Conservation (phyloP, 257 asterid genomes). For the Lycium ferocissimum region DNA sequence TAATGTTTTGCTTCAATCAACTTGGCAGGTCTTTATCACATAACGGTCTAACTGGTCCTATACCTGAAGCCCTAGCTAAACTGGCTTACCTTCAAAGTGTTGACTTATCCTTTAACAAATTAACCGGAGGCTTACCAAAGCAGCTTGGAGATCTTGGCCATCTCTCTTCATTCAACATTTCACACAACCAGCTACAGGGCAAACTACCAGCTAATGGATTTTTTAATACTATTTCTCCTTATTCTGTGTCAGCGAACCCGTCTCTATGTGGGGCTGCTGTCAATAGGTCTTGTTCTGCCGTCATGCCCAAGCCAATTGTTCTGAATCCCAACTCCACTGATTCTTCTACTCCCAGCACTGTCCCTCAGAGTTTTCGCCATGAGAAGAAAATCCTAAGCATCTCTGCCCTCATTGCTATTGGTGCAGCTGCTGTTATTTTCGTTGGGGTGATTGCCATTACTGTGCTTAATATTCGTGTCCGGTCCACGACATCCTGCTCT, state of each 20-base stretch:
- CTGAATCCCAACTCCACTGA: slow-evolving; percentile 82
- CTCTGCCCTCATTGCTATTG: slow-evolving; percentile 85
- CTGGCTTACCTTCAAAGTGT: slow-evolving; percentile 59
- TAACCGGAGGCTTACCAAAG: slow-evolving; percentile 73
- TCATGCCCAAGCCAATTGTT: slow-evolving; percentile 92
- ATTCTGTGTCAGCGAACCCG: slow-evolving; percentile 73
- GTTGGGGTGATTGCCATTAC: slow-evolving; percentile 86
- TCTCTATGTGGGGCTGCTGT: slow-evolving; percentile 80
- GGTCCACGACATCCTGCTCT: slow-evolving; percentile 58
- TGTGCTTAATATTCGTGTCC: slow-evolving; percentile 81
- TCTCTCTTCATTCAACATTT: slow-evolving; percentile 74
- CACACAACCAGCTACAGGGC: slow-evolving; percentile 86
- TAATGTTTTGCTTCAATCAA: slow-evolving; percentile 30
- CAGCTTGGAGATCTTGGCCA: slow-evolving; percentile 69
- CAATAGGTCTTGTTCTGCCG: slow-evolving; percentile 63
- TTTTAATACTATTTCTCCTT: slow-evolving; percentile 78
- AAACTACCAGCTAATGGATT: slow-evolving; percentile 78
- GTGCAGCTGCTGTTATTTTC: slow-evolving; percentile 84
- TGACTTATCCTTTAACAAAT: slow-evolving; percentile 80
- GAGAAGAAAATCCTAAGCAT: slow-evolving; percentile 85
- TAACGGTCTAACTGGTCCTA: slow-evolving; percentile 64
- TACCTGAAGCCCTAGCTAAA: slow-evolving; percentile 66
- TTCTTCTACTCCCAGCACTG: slow-evolving; percentile 56
- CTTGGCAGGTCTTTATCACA: slow-evolving; percentile 68
- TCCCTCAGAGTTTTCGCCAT: slow-evolving; percentile 53